Conservation (phyloP, 176 grass and related monocot genomes). For the Zoysia japonica region DNA sequence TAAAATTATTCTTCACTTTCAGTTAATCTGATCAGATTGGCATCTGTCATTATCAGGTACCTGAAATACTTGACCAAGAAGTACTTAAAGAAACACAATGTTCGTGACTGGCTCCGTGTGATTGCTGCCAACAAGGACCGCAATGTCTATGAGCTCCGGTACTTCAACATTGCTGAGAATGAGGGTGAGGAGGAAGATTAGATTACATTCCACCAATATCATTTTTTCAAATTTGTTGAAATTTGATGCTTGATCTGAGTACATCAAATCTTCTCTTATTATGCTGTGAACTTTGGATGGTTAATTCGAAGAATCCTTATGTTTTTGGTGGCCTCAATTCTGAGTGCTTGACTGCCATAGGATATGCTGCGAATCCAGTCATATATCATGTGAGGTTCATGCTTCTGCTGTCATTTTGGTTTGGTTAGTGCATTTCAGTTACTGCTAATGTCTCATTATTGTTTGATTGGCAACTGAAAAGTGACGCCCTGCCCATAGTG, state of each 20-base stretch:
- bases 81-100: not conserved
- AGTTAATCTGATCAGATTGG: not conserved
- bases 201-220: not conserved
- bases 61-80: constrained; percentile 7
- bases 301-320: not conserved
- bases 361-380: not conserved
- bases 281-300: not conserved
- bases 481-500: too few relatives aligned
- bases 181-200: not conserved
- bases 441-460: not conserved
- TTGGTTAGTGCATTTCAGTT: not conserved
- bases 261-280: not conserved
- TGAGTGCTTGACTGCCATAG: not conserved
- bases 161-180: not conserved
- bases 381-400: not conserved
- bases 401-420: not conserved
- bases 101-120: not conserved
- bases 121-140: constrained; percentile 4
- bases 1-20: not conserved
- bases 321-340: not conserved
- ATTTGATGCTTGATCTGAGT: not conserved
- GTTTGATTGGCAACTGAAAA: not conserved
- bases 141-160: constrained; percentile 3
- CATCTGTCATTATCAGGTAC: not conserved
- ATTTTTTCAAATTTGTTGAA: not conserved